phyloP scores from a whole-genome alignment of 805 yeast genomes.

The Jamesozyma hellenica region DNA sequence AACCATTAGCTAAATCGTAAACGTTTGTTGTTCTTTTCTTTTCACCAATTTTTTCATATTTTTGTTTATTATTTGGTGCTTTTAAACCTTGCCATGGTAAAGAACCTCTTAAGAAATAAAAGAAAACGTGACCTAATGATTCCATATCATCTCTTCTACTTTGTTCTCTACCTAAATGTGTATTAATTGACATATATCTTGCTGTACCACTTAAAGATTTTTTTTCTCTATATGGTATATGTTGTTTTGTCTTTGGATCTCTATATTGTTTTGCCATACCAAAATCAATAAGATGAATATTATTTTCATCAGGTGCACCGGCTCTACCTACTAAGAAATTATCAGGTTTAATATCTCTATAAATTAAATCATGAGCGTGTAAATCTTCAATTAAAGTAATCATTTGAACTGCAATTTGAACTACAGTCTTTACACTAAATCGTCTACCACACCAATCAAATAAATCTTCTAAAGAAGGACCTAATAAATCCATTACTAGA shows the following conservation, averaged over 20 bases:
- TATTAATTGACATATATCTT: constrained; percentile 95
- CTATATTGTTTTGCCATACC: constrained; percentile 98
- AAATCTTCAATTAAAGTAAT: constrained; percentile 74
- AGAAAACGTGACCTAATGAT: constrained; percentile 91
- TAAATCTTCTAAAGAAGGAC: constrained; percentile 91
- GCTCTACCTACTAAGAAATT: constrained; percentile 92
- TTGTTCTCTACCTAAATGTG: constrained; percentile 95
- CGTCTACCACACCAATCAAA: constrained; percentile 98
- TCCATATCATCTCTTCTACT: constrained; percentile 94
- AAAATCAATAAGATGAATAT: constrained; percentile 85
- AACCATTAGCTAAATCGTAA: constrained; percentile 75
- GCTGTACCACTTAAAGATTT: constrained; percentile 96
- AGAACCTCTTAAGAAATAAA: constrained; percentile 87
- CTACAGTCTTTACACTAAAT: constrained; percentile 80
- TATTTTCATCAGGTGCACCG: constrained; percentile 72
- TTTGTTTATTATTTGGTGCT: constrained; percentile 95
- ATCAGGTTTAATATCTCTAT: constrained; percentile 96
- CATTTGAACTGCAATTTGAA: constrained; percentile 93
- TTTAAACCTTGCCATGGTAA: constrained; percentile 98
- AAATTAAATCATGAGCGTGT: constrained; percentile 83
- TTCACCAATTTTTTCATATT: constrained; percentile 95
- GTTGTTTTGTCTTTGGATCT: constrained; percentile 91
- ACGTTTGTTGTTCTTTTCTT: constrained; percentile 87
- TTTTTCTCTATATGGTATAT: constrained; percentile 93
- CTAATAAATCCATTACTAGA: constrained; percentile 84